phyloP scores from a whole-genome alignment of 2,329 filamentous ascomycete genomes.

The Nothophaeocryptopus gaeumannii region DNA sequence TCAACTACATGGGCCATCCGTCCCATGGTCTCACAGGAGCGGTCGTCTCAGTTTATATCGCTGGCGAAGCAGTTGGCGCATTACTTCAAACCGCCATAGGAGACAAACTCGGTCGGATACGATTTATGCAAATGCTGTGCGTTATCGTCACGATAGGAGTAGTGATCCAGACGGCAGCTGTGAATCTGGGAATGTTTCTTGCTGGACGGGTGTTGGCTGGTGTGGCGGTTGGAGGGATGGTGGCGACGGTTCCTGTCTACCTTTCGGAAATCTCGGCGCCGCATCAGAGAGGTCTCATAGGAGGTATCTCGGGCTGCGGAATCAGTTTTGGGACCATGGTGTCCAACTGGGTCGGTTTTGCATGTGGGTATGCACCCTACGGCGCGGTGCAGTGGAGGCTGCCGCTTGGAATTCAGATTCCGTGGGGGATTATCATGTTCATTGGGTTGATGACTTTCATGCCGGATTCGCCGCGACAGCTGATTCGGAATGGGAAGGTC shows the following conservation, averaged over 20 bases:
- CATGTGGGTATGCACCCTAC: slow-evolving; percentile 54
- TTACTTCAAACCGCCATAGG: slow-evolving; percentile 51
- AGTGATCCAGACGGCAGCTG: slow-evolving; percentile 53
- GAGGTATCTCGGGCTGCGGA: slow-evolving; percentile 50
- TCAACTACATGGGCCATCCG: slow-evolving; percentile 57
- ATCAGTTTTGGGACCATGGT: slow-evolving; percentile 57
- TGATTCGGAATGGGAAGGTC: slow-evolving; percentile 50
- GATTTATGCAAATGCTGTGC: slow-evolving; percentile 46
- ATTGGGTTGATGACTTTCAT: slow-evolving; percentile 55
- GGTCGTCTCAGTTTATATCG: slow-evolving; percentile 58
- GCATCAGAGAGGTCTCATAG: slow-evolving; percentile 50
- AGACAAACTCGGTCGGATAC: slow-evolving; percentile 44
- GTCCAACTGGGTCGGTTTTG: slow-evolving; percentile 58
- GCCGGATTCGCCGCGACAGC: slow-evolving; percentile 55
- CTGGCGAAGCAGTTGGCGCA: slow-evolving; percentile 57
- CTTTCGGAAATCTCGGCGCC: slow-evolving; percentile 53
- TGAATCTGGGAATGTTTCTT: slow-evolving; percentile 42
- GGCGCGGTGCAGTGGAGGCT: slow-evolving; percentile 55
- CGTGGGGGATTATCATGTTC: slow-evolving; percentile 56
- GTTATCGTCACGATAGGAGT: slow-evolving; percentile 55
- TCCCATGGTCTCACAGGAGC: slow-evolving; percentile 56
- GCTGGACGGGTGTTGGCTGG: slow-evolving; percentile 32
- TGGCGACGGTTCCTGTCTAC: slow-evolving; percentile 54
- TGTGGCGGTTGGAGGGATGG: slow-evolving; percentile 31
- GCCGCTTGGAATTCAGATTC: slow-evolving; percentile 55